Conservation (phyloP, 768 basidiomycete genomes). For the Tricholoma flavovirens region DNA sequence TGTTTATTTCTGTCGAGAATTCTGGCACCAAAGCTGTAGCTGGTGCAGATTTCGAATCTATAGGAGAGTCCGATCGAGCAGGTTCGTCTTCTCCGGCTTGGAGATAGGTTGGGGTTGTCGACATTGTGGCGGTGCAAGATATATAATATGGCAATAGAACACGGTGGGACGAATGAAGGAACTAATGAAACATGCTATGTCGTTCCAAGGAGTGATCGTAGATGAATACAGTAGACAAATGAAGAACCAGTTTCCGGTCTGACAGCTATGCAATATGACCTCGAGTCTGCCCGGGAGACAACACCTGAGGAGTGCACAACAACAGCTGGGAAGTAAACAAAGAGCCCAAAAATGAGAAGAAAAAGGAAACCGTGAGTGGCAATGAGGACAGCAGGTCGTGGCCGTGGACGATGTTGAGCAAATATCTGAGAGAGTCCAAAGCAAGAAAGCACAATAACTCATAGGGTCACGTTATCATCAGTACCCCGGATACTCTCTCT, state of each 20-base stretch:
- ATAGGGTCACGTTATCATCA: conserved; percentile 7
- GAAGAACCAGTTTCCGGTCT: conserved; percentile 17
- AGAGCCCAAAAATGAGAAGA: conserved; percentile 1
- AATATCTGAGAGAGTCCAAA: not conserved
- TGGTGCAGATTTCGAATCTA: conserved; percentile 15
- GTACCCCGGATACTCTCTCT: conserved; percentile 6
- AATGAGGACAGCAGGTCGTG: conserved; percentile 1
- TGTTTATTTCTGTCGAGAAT: conserved; percentile 3
- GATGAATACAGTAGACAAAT: conserved; percentile 8
- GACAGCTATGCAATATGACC: not conserved
- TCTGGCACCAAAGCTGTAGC: conserved; percentile 5
- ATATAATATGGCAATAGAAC: conserved; percentile 6
- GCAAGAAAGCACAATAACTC: conserved; percentile 4
- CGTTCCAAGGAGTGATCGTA: conserved; percentile 5
- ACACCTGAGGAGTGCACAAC: not conserved
- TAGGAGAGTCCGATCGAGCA: conserved; percentile 25
- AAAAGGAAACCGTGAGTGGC: not conserved
- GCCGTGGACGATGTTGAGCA: conserved; percentile 10
- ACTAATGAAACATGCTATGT: conserved; percentile 16
- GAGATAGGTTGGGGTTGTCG: conserved; percentile 12
- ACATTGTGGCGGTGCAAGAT: conserved; percentile 14
- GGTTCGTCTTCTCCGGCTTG: conserved; percentile 21
- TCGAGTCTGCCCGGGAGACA: not conserved
- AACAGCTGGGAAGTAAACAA: not conserved
- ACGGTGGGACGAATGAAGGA: not conserved